Evolutionary conservation across 2,329 filamentous ascomycete genomes (phyloP).

Genomic region (Pseudogymnoascus sp.): DNA sequence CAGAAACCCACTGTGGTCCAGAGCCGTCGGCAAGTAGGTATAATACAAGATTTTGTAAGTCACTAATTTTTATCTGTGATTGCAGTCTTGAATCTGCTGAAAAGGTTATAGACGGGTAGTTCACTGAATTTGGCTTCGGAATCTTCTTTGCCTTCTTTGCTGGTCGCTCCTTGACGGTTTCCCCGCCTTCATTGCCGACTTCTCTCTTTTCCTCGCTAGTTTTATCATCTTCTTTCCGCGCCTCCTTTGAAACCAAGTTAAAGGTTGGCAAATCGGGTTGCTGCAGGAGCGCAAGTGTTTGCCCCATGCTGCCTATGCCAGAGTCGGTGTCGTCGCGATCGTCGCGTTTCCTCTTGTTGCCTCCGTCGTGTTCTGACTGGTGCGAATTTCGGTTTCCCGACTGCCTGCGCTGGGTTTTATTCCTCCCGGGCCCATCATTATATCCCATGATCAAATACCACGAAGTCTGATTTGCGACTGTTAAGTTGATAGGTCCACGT

Average conservation of each 20-base stretch:
- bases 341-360: constrained; percentile 26
- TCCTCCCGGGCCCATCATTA: not conserved
- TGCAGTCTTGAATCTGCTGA: constrained; percentile 49
- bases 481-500: not conserved
- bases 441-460: constrained; percentile 3
- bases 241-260: constrained; percentile 25
- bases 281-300: constrained; percentile 20
- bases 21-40: constrained; percentile 61
- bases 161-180: constrained; percentile 40
- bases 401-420: constrained; percentile 8
- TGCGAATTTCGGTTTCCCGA: not conserved
- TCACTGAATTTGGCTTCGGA: constrained; percentile 45
- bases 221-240: constrained; percentile 1
- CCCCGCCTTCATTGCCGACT: constrained; percentile 37
- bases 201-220: constrained; percentile 17
- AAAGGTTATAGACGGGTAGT: constrained; percentile 54
- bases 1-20: constrained; percentile 57
- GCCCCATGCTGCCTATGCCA: constrained; percentile 17
- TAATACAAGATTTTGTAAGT: constrained; percentile 55
- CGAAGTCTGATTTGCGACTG: not conserved
- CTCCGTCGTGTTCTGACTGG: constrained; percentile 8
- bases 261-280: constrained; percentile 29
- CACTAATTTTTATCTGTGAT: constrained; percentile 53
- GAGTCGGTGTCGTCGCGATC: constrained; percentile 18
- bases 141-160: constrained; percentile 55